Percentiles rank a stretch among this genome's conserved stretches.
Evolutionary conservation across 2,329 filamentous ascomycete species (phyloP).

Genomic region (Fusarium oligoseptatum): DNA sequence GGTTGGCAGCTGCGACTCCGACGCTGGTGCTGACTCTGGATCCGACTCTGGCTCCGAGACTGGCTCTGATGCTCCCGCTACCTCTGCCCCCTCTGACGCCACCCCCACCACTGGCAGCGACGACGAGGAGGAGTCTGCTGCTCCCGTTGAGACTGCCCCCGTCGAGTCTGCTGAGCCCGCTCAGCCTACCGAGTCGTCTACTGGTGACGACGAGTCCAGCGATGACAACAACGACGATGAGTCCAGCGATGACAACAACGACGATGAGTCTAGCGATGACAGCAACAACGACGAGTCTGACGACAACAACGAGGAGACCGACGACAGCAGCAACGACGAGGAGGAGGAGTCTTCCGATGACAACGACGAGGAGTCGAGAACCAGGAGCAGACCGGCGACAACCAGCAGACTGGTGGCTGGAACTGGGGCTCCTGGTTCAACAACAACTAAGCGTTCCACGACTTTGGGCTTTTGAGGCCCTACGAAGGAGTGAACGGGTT

Average conservation of each 20-base stretch:
- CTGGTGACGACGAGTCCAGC: conserved; percentile 8
- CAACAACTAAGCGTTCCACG: background rate
- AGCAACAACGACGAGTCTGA: conserved; percentile 6
- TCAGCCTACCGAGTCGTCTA: background rate
- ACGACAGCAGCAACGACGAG: background rate
- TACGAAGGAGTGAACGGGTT: background rate
- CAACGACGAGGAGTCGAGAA: conserved; percentile 8
- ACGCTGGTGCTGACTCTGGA: conserved; percentile 5
- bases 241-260: background rate
- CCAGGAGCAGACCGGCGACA: conserved; percentile 2
- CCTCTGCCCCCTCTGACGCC: conserved; percentile 2
- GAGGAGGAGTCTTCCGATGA: background rate
- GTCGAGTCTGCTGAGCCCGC: conserved; percentile 7
- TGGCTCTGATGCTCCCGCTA: conserved; percentile 19
- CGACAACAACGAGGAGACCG: conserved; percentile 12
- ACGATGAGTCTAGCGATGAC: background rate
- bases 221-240: background rate
- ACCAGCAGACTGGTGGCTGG: background rate
- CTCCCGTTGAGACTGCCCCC: background rate
- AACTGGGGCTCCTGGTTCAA: background rate
- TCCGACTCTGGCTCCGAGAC: conserved; percentile 17
- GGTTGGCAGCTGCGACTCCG: conserved; percentile 38
- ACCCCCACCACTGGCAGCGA: background rate
- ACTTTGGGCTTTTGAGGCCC: background rate
- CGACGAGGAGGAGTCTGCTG: background rate